phyloP scores from a whole-genome alignment of 768 basidiomycete genomes.

The Leccinum rimulosum region DNA sequence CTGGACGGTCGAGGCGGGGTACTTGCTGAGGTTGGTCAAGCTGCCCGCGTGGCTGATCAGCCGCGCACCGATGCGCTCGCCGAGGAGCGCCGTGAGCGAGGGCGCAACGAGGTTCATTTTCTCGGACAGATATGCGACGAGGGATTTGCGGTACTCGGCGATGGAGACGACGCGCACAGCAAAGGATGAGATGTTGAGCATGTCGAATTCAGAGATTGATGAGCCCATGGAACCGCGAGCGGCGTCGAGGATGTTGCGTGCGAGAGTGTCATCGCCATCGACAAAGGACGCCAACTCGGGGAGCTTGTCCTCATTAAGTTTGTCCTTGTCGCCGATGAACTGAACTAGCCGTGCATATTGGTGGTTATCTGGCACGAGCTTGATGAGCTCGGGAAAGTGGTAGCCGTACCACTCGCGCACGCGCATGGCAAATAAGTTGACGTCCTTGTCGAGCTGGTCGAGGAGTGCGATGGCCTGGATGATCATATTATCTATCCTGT shows the following conservation, averaged over 20 bases:
- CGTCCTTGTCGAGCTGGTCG: constrained; percentile 99
- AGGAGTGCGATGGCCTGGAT: constrained; percentile 98
- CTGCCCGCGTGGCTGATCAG: constrained; percentile 96
- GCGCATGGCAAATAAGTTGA: constrained; percentile 98
- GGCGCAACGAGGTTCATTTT: constrained; percentile 99
- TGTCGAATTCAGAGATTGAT: constrained; percentile 85
- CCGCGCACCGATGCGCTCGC: constrained; percentile 89
- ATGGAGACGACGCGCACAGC: constrained; percentile 88
- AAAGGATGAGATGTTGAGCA: constrained; percentile 93
- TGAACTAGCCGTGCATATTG: constrained; percentile 85
- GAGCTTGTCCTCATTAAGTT: constrained; percentile 74
- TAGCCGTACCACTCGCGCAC: constrained; percentile 99
- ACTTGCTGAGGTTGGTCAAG: constrained; percentile 95
- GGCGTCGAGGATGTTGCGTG: constrained; percentile 93
- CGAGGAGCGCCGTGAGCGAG: constrained; percentile 84
- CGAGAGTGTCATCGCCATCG: constrained; percentile 80
- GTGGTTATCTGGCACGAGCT: constrained; percentile 90
- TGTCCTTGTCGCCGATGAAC: constrained; percentile 89
- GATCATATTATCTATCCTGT: constrained; percentile 98
- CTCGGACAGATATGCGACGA: constrained; percentile 84
- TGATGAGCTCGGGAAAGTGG: constrained; percentile 96
- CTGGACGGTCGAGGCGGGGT: constrained; percentile 97
- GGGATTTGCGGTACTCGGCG: constrained; percentile 89
- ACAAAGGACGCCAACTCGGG: constrained; percentile 75
- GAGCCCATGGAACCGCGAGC: constrained; percentile 94